phyloP scores from a whole-genome alignment of 139 green algal species.

The Chlorella sp. region DNA sequence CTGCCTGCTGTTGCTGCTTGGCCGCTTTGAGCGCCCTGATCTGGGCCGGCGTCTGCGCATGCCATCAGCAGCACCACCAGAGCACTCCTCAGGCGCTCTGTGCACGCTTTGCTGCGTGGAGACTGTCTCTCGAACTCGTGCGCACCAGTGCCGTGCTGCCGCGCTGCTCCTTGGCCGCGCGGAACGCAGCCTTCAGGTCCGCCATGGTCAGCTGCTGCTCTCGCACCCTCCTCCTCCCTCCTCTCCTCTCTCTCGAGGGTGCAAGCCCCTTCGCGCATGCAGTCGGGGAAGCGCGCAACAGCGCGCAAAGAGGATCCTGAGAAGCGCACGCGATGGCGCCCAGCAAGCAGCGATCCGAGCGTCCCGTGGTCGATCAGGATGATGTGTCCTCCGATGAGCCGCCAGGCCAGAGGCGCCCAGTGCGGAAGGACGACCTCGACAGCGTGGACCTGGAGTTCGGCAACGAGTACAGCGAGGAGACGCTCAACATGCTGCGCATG shows the following conservation, averaged over 20 bases:
- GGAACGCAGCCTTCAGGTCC: constrained; percentile 6
- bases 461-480: constrained; percentile 18
- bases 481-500: constrained; percentile 7
- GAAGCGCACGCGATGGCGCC: too few relatives aligned
- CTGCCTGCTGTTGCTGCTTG: neutral
- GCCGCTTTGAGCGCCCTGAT: neutral
- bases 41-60: constrained; percentile 3
- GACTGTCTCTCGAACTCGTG: too few relatives aligned
- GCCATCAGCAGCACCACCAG: neutral
- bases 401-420: too few relatives aligned
- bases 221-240: too few relatives aligned
- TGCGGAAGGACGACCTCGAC: neutral
- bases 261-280: too few relatives aligned
- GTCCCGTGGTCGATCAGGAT: too few relatives aligned
- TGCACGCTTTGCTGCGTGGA: neutral
- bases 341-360: too few relatives aligned
- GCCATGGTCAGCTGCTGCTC: constrained; percentile 5
- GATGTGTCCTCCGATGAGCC: too few relatives aligned
- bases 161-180: constrained; percentile 5
- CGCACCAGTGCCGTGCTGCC: neutral
- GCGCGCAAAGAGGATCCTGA: too few relatives aligned
- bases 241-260: too few relatives aligned
- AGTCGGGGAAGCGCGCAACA: too few relatives aligned
- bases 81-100: neutral
- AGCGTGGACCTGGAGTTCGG: constrained; percentile 14